Evolutionary conservation across 2,329 filamentous ascomycete species (phyloP), one percentile per base, ranked within the genome.

Genomic region (Neofusicoccum kwambonambiense): DNA sequence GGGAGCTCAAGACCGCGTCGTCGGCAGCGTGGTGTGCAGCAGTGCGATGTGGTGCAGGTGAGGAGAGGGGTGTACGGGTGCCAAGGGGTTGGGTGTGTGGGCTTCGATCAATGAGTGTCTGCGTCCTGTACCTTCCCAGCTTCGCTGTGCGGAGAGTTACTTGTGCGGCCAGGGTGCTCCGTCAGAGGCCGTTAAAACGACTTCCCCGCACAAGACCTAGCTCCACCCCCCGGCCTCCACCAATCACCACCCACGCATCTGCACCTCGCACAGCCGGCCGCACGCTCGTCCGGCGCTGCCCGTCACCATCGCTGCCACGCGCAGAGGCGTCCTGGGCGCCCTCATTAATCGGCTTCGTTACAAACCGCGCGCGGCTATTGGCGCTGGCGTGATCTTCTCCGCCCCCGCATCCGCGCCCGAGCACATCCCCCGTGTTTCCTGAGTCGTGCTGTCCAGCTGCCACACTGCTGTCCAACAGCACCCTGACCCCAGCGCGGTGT

Each of bases 1-100:
- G 50, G 35, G 50, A 64, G 61, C 61, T 64, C 61, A 64, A 27
- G 50, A 54, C 61, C 61, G 50, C 41, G 50, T 64, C 49, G 61
- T 47, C 34, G 49, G 50, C 50, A 54, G 49, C 41, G 49, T 27
- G 22, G 41, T 15, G 31, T 44, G 39, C 34, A 50, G 50, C 50
- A 45, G 60, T 35, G 49, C 39, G 50, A 31, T 37, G 61, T 56
- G 61, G 31, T 45, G 39, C 49, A 52, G 61, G 61, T 35, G 61
- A 51, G 60, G 60, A 45, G 44, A 45, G 60, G 60, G 58, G 57
- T 47, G 56, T 60, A 49, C 44, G n/a, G 41, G 57, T 39, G 44
- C 45, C 45, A 62, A 51, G 58, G 45, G 45, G 57, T n/a, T 45
- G 44, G 61, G 61, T 13, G 56, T n/a, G 56, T 2, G 37, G n/a